These are phyloP conservation scores for Paxillus rubicundulus DNA, from an alignment of 768 basidiomycete species.

Conservation along the genomic window DNA sequence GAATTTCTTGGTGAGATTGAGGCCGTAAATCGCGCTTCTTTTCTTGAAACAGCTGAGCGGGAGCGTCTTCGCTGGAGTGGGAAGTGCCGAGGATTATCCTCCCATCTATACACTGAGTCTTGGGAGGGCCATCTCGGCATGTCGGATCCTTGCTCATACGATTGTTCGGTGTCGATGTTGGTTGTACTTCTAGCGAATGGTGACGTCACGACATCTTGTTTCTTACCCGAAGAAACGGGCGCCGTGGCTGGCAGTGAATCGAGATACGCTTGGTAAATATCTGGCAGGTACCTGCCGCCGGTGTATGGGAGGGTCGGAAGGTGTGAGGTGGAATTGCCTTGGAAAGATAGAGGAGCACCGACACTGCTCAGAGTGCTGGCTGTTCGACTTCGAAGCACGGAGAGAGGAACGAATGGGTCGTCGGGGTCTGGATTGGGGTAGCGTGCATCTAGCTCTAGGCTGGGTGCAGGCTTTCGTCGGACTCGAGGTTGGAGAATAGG, in stretches of 20 bases:
- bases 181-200: slow-evolving; percentile 22
- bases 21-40: slow-evolving; percentile 26
- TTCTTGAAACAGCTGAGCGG: slow-evolving; percentile 33
- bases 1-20: slow-evolving; percentile 28
- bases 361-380: slow-evolving; percentile 38
- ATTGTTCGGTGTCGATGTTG: slow-evolving; percentile 12
- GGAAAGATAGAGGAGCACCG: slow-evolving; percentile 29
- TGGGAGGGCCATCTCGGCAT: slow-evolving; percentile 11
- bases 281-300: slow-evolving; percentile 32
- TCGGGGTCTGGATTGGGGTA: slow-evolving; percentile 67
- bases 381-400: slow-evolving; percentile 59
- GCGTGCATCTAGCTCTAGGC: slow-evolving; percentile 46
- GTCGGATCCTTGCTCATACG: slow-evolving; percentile 9
- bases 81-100: slow-evolving; percentile 7
- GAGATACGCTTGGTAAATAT: slow-evolving; percentile 29
- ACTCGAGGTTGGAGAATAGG: slow-evolving; percentile 25
- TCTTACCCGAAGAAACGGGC: slow-evolving; percentile 10
- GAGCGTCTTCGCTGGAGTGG: slow-evolving; percentile 34
- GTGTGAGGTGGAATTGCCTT: slow-evolving; percentile 29
- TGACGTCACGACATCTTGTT: slow-evolving; percentile 14
- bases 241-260: slow-evolving; percentile 8
- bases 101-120: neutral
- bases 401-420: slow-evolving; percentile 71
- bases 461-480: slow-evolving; percentile 56
- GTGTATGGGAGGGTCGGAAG: slow-evolving; percentile 32